Evolutionary conservation across 768 basidiomycete genomes (phyloP), one percentile per base, ranked within the genome.

Genomic region (Coprinopsis cinerea): DNA sequence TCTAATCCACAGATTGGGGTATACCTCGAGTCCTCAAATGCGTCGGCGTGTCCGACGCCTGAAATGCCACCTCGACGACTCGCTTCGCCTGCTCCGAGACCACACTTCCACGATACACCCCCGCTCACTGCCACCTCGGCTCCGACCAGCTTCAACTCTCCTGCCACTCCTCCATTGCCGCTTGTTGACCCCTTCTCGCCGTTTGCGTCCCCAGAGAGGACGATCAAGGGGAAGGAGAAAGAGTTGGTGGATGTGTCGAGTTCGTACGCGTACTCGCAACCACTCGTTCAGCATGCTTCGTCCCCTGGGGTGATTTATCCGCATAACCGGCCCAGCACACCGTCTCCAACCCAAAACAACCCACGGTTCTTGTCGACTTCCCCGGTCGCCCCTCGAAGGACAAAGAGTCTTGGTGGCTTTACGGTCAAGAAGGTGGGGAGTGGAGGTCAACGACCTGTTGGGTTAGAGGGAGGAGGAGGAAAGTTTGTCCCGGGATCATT

Each of bases 311-410:
- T 52, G 13, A 32, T 46, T 23, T 47, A 40, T 22, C 51, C 51
- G 17, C 44, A 18, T 22, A 15, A 23, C 2, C 44, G 51, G 30
- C 36, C 51, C 22, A 23, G 44, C 22, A 52, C 51, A 13, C 51
- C 51, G 23, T 52, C 51, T 1, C 51, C 51, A 2, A 24, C 42
- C 17, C n/a, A 24, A 7, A 15, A 45, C n/a, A 51, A 51, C 35
- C 43, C 49, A 3, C 25, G 45, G 20, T 52, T 52, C 45, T 28
- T 52, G 1, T 44, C 51, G 22, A 52, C 51, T 2, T 52, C 51
- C 3, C 51, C 51, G 17, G 9, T 22, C 4, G 7, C 34, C 14
- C 34, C 39, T 22, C 34, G 51, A 15, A 46, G 51, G 34, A 47
- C 51, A 3, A 36, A 32, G 30, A 52, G 51, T 41, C 25, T 52